Evolutionary conservation across 192 early-diverging fungal species (phyloP).

Genomic region (Thoreauomyces humboldtii): DNA sequence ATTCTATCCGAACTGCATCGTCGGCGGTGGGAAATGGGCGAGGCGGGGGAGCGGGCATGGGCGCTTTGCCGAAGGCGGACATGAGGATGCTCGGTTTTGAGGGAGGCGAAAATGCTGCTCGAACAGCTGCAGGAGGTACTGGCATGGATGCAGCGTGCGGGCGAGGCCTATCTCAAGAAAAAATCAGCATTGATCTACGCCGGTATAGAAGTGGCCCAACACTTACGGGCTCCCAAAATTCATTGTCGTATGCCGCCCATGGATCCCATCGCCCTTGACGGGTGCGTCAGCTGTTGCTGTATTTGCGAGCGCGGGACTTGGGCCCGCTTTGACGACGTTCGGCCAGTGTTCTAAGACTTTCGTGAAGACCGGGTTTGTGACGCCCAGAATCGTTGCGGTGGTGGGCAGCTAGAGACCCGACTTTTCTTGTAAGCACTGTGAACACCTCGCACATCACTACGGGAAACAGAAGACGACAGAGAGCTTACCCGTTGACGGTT

Average conservation of each 20-base stretch:
- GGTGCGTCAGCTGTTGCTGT: too few species aligned
- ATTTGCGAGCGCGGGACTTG: too few species aligned
- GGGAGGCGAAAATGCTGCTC: too few species aligned
- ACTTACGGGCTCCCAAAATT: too few species aligned
- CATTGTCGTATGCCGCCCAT: too few species aligned
- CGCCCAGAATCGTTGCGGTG: slow-evolving; percentile 81
- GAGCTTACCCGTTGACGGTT: slow-evolving; percentile 45
- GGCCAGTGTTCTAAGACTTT: slow-evolving; percentile 93
- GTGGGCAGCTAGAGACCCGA: slow-evolving; percentile 59
- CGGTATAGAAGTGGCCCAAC: too few species aligned
- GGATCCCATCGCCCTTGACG: too few species aligned
- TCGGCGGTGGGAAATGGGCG: neutral
- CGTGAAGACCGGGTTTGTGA: slow-evolving; percentile 92
- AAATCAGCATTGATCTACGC: too few species aligned
- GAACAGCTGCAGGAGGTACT: too few species aligned
- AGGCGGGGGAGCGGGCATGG: neutral
- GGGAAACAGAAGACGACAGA: neutral
- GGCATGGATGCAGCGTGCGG: slow-evolving; percentile 1
- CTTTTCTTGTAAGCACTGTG: too few species aligned
- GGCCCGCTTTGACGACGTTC: slow-evolving; percentile 77
- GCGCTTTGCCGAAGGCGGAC: neutral
- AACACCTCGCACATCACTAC: too few species aligned
- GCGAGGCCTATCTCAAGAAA: neutral
- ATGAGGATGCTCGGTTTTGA: too few species aligned
- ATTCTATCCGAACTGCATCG: slow-evolving; percentile 9